Conservation (phyloP, 805 yeast species). For the Ogataea pini region DNA sequence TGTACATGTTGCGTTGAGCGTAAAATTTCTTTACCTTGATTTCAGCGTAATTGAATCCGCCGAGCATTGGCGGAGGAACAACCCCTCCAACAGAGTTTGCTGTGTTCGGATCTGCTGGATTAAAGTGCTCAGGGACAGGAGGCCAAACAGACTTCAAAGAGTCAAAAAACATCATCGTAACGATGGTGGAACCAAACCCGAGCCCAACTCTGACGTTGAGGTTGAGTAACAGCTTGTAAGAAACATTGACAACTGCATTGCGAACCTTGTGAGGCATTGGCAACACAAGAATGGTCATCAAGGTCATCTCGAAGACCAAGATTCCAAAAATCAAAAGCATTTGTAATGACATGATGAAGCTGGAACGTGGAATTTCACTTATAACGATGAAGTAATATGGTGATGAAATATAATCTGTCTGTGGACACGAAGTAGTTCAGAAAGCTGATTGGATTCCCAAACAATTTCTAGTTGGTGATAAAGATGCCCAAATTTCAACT, state of each 20-base stretch:
- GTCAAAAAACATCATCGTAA: constrained; percentile 50
- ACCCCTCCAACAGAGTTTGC: constrained; percentile 2
- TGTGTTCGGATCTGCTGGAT: constrained; percentile 7
- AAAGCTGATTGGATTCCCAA: too few relatives aligned
- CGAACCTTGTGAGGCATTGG: constrained; percentile 52
- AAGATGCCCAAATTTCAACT: not conserved
- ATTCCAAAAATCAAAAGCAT: constrained; percentile 40
- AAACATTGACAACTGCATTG: constrained; percentile 36
- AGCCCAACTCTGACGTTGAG: constrained; percentile 45
- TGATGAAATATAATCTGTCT: not conserved
- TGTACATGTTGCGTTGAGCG: constrained; percentile 57
- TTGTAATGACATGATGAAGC: constrained; percentile 32
- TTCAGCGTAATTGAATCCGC: constrained; percentile 27
- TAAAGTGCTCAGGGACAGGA: constrained; percentile 11
- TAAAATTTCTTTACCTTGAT: constrained; percentile 49
- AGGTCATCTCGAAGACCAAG: constrained; percentile 46
- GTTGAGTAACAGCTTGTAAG: constrained; percentile 33
- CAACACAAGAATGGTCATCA: constrained; percentile 43
- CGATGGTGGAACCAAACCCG: constrained; percentile 39
- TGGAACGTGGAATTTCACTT: constrained; percentile 1
- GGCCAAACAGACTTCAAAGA: constrained; percentile 35
- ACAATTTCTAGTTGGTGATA: too few relatives aligned
- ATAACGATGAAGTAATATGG: not conserved
- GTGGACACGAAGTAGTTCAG: not conserved
- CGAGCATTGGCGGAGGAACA: constrained; percentile 13